phyloP scores from a whole-genome alignment of 495 filamentous ascomycete genomes.

The Neurospora hispaniola region DNA sequence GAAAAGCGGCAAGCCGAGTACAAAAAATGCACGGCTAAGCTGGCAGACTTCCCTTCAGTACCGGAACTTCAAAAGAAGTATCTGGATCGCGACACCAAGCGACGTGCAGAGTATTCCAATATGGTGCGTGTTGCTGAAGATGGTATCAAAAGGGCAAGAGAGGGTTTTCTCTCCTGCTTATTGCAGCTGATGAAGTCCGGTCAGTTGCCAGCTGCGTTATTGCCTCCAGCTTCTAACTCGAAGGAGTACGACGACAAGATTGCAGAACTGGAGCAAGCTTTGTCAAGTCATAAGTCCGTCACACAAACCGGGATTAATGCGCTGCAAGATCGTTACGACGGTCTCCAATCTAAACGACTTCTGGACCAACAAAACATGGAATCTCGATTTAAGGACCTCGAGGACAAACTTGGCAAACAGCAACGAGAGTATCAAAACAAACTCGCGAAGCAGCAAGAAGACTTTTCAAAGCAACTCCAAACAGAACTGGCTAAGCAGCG shows the following conservation, averaged over 20 bases:
- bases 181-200: background rate
- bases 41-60: conserved; percentile 21
- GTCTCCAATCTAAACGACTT: background rate
- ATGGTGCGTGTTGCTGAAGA: background rate
- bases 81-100: background rate
- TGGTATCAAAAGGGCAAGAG: background rate
- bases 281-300: background rate
- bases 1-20: conserved; percentile 13
- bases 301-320: background rate
- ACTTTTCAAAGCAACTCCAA: conserved; percentile 1
- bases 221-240: background rate
- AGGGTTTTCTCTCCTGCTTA: background rate
- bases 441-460: background rate
- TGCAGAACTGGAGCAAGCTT: background rate
- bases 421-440: background rate
- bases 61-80: conserved; percentile 19
- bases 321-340: background rate
- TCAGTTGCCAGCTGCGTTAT: background rate
- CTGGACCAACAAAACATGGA: background rate
- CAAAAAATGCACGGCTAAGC: conserved; percentile 11
- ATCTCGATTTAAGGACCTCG: background rate
- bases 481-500: conserved; percentile 1
- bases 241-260: background rate
- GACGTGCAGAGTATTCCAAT: background rate
- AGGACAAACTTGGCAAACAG: background rate